Evolutionary conservation across 2,329 filamentous ascomycete genomes (phyloP).

Genomic region (Hymenoscyphus linearis): DNA sequence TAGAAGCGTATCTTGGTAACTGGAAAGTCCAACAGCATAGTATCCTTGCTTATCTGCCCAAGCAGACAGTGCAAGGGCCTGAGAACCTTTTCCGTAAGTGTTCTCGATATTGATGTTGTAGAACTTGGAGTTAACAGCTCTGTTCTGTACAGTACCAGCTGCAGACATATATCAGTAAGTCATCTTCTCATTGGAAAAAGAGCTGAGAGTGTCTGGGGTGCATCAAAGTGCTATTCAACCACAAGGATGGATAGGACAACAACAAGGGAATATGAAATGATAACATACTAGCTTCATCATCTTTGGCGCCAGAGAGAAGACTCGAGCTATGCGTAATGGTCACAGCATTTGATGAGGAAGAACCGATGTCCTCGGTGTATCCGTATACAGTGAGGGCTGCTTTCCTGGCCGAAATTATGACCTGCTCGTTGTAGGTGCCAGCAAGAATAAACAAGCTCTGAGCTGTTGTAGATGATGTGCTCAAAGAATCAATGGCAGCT

Average conservation of each 20-base stretch:
- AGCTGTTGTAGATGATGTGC: conserved; percentile 38
- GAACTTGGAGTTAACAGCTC: conserved; percentile 44
- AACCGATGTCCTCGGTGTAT: conserved; percentile 41
- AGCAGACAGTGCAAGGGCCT: conserved; percentile 50
- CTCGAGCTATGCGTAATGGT: conserved; percentile 38
- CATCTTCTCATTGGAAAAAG: too few relatives aligned
- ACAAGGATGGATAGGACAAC: too few relatives aligned
- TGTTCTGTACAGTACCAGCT: conserved; percentile 27
- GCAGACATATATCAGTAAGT: too few relatives aligned
- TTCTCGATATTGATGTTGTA: conserved; percentile 57
- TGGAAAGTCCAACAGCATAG: conserved; percentile 50
- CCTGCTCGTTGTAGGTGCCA: conserved; percentile 54
- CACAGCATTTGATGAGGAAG: conserved; percentile 46
- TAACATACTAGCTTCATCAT: conserved; percentile 36
- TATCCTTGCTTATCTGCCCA: conserved; percentile 48
- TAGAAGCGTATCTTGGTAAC: conserved; percentile 52
- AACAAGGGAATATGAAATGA: too few relatives aligned
- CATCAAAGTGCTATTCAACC: too few relatives aligned
- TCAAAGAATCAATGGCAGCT: conserved; percentile 46
- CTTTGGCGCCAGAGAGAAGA: conserved; percentile 36
- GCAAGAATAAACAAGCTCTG: conserved; percentile 51
- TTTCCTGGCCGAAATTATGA: conserved; percentile 43
- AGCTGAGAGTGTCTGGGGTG: too few relatives aligned
- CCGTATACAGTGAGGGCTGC: conserved; percentile 50
- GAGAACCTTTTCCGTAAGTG: conserved; percentile 42